Percentiles rank a stretch among this genome's conserved stretches.
Evolutionary conservation across 2,329 filamentous ascomycete genomes (phyloP).

Genomic region (Thielaviopsis ethacetica): DNA sequence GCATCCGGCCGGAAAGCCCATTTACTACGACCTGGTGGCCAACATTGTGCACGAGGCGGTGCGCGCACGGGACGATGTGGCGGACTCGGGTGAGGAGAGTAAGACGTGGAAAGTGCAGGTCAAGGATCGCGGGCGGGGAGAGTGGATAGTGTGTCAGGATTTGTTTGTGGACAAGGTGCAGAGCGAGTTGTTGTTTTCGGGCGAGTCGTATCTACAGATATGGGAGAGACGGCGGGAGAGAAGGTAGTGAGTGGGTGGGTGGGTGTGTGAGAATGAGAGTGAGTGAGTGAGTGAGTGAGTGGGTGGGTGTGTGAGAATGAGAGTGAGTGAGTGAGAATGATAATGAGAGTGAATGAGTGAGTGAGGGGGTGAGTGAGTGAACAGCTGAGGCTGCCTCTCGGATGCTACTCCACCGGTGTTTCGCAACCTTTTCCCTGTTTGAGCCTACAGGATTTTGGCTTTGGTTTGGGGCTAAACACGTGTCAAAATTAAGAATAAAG

Average conservation of each 20-base stretch:
- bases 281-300: not conserved
- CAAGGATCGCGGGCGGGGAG: conserved; percentile 59
- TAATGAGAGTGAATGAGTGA: too few relatives aligned
- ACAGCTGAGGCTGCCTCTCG: too few relatives aligned
- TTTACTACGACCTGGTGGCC: conserved; percentile 88
- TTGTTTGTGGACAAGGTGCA: conserved; percentile 81
- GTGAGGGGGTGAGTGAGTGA: not conserved
- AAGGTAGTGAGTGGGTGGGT: not conserved
- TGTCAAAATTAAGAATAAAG: not conserved
- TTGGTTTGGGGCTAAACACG: not conserved
- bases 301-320: not conserved
- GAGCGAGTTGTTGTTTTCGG: conserved; percentile 76
- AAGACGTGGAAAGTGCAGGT: conserved; percentile 94
- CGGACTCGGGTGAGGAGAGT: conserved; percentile 70
- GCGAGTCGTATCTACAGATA: conserved; percentile 89
- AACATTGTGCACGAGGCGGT: conserved; percentile 85
- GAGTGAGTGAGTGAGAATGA: not conserved
- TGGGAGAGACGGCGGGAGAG: conserved; percentile 66
- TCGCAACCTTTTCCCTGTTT: not conserved
- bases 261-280: not conserved
- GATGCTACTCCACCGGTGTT: not conserved
- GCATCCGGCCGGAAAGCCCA: conserved; percentile 57
- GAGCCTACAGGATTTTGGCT: not conserved
- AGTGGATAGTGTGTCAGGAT: conserved; percentile 92
- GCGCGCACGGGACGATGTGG: conserved; percentile 63